phyloP scores from a whole-genome alignment of 2,329 filamentous ascomycete genomes.

The Tetracladium maxilliforme region DNA sequence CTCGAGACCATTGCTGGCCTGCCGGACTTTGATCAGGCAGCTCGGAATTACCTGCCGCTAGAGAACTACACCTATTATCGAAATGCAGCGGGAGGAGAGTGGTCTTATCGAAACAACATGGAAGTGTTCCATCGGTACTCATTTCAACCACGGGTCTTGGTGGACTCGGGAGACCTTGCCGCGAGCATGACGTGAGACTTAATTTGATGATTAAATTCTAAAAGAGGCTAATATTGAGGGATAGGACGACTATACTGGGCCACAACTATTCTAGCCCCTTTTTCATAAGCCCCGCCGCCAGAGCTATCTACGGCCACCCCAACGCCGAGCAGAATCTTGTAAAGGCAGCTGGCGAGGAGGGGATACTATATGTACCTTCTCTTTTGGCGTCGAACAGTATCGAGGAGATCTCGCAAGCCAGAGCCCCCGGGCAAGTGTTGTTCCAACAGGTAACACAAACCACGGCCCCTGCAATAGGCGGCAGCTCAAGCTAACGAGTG shows the following conservation, averaged over 20 bases:
- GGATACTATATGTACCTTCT: constrained; percentile 33
- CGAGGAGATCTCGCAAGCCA: no score
- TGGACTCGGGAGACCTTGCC: no score
- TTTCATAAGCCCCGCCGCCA: constrained; percentile 35
- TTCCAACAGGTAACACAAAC: no score
- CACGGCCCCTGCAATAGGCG: no score
- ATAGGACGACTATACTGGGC: constrained; percentile 31
- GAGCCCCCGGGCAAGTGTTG: no score
- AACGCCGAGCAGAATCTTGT: constrained; percentile 33
- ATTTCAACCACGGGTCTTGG: constrained; percentile 30
- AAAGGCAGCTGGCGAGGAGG: constrained; percentile 27
- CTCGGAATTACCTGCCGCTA: constrained; percentile 28
- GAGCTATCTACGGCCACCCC: constrained; percentile 25
- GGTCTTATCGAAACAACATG: constrained; percentile 39
- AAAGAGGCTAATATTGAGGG: constrained; percentile 6
- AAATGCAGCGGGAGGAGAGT: constrained; percentile 38
- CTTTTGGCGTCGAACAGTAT: constrained; percentile 17
- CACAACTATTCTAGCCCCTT: constrained; percentile 38
- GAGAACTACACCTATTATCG: constrained; percentile 40
- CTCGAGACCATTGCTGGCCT: constrained; percentile 29
- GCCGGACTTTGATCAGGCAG: constrained; percentile 38
- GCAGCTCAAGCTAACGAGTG: no score
- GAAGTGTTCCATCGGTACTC: constrained; percentile 34
- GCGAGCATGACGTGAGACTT: constrained; percentile 17
- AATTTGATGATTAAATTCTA: constrained; percentile 12